Percentiles rank a stretch among this genome's conserved stretches.
These are phyloP conservation scores for Dactylonectria estremocensis DNA, from an alignment of 2,329 filamentous ascomycete species.

Conservation along the genomic window DNA sequence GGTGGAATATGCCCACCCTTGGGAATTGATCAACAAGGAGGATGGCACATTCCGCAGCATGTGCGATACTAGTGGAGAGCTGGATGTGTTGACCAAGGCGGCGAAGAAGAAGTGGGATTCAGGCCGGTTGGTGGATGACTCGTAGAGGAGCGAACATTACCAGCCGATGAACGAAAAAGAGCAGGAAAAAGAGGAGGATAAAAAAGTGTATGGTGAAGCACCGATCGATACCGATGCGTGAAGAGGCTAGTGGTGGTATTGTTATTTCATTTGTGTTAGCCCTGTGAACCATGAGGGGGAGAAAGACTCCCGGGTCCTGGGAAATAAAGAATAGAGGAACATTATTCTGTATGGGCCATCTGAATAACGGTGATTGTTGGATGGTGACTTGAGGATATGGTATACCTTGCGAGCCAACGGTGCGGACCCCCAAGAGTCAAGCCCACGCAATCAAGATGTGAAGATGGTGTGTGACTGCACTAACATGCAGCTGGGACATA, in stretches of 20 bases:
- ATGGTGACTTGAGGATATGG: neutral
- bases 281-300: conserved; percentile 18
- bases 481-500: no score
- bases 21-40: conserved; percentile 81
- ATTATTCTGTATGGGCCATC: conserved; percentile 8
- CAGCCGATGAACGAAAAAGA: conserved; percentile 26
- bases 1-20: conserved; percentile 92
- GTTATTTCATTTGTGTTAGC: conserved; percentile 10
- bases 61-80: conserved; percentile 76
- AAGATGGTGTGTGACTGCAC: neutral
- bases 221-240: neutral
- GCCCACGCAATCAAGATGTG: no score
- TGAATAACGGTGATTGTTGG: conserved; percentile 17
- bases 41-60: conserved; percentile 75
- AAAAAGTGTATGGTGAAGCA: conserved; percentile 17
- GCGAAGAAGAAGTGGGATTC: conserved; percentile 69
- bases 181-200: conserved; percentile 38
- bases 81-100: conserved; percentile 65
- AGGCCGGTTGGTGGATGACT: conserved; percentile 55
- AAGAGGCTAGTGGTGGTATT: conserved; percentile 3
- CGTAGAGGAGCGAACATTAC: conserved; percentile 37
- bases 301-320: conserved; percentile 23
- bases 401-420: neutral
- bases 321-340: conserved; percentile 33
- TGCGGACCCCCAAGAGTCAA: no score